Evolutionary conservation across 1,284 basidiomycete genomes (phyloP), one percentile per base, ranked within the genome.

Genomic region (Ustilago xerochloae): DNA sequence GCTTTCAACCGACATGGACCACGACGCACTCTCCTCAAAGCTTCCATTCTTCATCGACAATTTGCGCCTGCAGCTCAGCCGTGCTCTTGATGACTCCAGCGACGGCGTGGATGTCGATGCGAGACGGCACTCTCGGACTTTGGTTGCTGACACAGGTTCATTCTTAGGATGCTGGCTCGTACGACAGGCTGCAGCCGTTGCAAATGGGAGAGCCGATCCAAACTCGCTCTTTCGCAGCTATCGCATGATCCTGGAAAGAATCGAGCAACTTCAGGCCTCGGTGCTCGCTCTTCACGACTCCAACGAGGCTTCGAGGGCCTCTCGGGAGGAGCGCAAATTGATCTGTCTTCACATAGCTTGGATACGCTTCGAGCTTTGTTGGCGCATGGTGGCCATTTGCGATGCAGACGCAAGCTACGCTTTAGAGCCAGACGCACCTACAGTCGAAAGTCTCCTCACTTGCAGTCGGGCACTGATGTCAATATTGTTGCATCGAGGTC

Each of bases 361-460:
- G 80, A 69, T 71, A 49, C 68, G 77, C 26, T 72, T 81, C 47
- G 70, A 80, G 58, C 36, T 81, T 4, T 57, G 64, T 41, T 82
- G 76, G 78, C 50, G 79, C 29, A 53, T 53, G 0, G 60, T 70
- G 41, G 71, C 71, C 3, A 54, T 65, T 33, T 63, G 65, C 43
- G 71, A 73, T 35, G 29, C 60, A 10, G 56, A 67, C 7, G 26
- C 53, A 2, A 49, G 29, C 22, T 32, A 55, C 24, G 71, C 71
- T 39, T 29, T 68, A 7, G 71, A 69, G 33, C 53, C 81, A 89
- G 48, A 79, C 3, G 62, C 66, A 4, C 63, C 66, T 4, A 70
- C 55, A 8, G 49, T 70, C 13, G 68, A 70, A 12, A 68, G 55
- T 16, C 45, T 79, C 51, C 35, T 68, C 6, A 24, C 43, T 3